Conservation (phyloP, 192 early-diverging fungal genomes). For the Phycomyces nitens region DNA sequence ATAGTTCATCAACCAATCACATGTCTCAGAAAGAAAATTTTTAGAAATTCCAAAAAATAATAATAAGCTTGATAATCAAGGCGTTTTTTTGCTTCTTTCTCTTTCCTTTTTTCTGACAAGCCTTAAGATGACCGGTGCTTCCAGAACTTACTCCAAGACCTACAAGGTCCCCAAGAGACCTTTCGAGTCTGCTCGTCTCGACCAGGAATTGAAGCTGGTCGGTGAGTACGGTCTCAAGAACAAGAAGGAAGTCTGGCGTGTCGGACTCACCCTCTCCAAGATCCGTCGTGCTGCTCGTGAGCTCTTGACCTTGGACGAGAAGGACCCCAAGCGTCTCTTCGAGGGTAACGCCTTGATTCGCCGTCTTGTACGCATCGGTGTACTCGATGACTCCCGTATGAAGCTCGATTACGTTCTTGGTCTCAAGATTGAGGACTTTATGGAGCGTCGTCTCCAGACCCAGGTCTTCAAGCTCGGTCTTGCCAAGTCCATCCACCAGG, state of each 20-base stretch:
- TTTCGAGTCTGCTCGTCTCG: slow-evolving; percentile 95
- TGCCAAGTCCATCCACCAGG: slow-evolving; percentile 98
- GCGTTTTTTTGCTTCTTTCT: slow-evolving; percentile 5
- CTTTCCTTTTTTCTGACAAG: slow-evolving; percentile 35
- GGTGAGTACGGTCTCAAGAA: slow-evolving; percentile 97
- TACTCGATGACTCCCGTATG: slow-evolving; percentile 96
- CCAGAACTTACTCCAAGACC: slow-evolving; percentile 68
- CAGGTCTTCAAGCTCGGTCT: slow-evolving; percentile 98
- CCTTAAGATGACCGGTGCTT: slow-evolving; percentile 40
- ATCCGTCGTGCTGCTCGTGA: slow-evolving; percentile 99
- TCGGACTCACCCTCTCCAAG: slow-evolving; percentile 95
- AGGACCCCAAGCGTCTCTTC: slow-evolving; percentile 97
- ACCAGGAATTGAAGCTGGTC: slow-evolving; percentile 89
- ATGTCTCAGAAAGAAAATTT: too few species aligned
- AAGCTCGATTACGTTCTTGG: slow-evolving; percentile 98
- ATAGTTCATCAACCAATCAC: too few species aligned
- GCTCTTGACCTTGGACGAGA: slow-evolving; percentile 92
- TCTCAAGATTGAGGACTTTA: slow-evolving; percentile 97
- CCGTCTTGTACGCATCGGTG: slow-evolving; percentile 96
- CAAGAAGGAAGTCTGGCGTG: slow-evolving; percentile 99
- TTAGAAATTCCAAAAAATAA: neutral
- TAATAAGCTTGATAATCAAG: neutral
- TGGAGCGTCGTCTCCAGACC: slow-evolving; percentile 98
- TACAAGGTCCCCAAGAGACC: slow-evolving; percentile 96
- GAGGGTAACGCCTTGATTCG: slow-evolving; percentile 99